A percentile compares a stretch with the other conserved stretches of the same genome.
Conservation (phyloP, 768 basidiomycete genomes). For the Russula sp. region DNA sequence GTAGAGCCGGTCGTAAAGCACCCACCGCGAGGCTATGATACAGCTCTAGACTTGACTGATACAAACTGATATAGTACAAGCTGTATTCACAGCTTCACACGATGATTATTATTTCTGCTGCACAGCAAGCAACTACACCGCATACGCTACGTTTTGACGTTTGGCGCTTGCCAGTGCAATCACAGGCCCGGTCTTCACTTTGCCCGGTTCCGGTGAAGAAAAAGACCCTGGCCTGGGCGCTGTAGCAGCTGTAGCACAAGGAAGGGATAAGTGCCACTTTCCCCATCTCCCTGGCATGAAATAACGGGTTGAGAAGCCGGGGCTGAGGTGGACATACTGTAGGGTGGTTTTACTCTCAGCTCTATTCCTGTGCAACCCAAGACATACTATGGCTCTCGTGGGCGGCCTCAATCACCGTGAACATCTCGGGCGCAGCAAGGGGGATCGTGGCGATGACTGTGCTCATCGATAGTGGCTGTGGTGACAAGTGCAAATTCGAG, state of each 20-base stretch:
- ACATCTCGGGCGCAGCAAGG: not conserved
- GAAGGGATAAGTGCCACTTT: not conserved
- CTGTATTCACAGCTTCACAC: not conserved
- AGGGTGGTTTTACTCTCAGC: not conserved
- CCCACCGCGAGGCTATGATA: not conserved
- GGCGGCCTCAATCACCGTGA: not conserved
- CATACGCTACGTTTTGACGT: not conserved
- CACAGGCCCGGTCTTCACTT: not conserved
- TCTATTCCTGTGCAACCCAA: not conserved
- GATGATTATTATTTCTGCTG: not conserved
- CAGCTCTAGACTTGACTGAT: not conserved
- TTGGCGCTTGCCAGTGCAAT: not conserved
- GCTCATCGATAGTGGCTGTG: not conserved
- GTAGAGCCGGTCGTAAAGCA: not conserved
- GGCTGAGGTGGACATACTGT: not conserved
- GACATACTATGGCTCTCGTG: not conserved
- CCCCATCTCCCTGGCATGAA: not conserved
- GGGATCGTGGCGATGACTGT: not conserved
- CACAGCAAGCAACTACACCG: not conserved
- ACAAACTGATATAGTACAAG: too few species aligned
- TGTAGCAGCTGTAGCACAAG: not conserved
- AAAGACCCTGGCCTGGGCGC: not conserved
- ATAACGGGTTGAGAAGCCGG: not conserved
- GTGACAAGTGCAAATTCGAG: not conserved
- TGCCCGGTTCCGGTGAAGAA: not conserved